These are phyloP conservation scores for Fusarium annulatum DNA, from an alignment of 2,329 filamentous ascomycete species.

Conservation along the genomic window DNA sequence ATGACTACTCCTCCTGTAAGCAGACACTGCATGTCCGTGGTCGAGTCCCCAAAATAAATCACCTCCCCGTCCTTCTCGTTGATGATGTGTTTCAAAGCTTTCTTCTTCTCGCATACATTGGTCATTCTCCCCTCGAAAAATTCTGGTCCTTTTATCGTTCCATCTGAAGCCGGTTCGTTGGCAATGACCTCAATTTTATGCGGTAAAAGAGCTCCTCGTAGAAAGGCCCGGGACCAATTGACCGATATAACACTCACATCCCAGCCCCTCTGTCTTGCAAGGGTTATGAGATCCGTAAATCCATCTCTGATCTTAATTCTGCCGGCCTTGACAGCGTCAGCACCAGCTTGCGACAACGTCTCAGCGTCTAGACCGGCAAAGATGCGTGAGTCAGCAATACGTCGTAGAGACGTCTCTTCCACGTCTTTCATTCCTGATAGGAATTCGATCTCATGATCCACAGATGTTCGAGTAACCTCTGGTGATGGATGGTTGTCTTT, in stretches of 20 bases:
- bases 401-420: slow-evolving; percentile 59
- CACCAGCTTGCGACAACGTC: slow-evolving; percentile 53
- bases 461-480: slow-evolving; percentile 48
- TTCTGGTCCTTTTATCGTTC: slow-evolving; percentile 55
- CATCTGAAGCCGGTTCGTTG: slow-evolving; percentile 56
- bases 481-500: slow-evolving; percentile 48
- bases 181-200: slow-evolving; percentile 53
- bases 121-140: slow-evolving; percentile 43
- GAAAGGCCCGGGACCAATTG: slow-evolving; percentile 63
- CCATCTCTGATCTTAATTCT: slow-evolving; percentile 54
- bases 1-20: slow-evolving; percentile 61
- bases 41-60: slow-evolving; percentile 70
- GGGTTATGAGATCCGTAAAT: slow-evolving; percentile 50
- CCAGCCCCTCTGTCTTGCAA: slow-evolving; percentile 49
- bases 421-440: slow-evolving; percentile 56
- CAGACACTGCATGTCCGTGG: slow-evolving; percentile 67
- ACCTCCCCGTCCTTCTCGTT: slow-evolving; percentile 37
- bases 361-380: slow-evolving; percentile 55
- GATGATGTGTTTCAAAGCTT: slow-evolving; percentile 51
- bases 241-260: slow-evolving; percentile 60
- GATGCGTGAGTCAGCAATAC: slow-evolving; percentile 57
- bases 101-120: slow-evolving; percentile 60
- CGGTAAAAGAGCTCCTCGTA: slow-evolving; percentile 56
- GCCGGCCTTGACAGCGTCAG: slow-evolving; percentile 49
- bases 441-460: slow-evolving; percentile 56